Conservation (phyloP, 352 stramenopile genomes). For the Globisporangium emineosum region DNA sequence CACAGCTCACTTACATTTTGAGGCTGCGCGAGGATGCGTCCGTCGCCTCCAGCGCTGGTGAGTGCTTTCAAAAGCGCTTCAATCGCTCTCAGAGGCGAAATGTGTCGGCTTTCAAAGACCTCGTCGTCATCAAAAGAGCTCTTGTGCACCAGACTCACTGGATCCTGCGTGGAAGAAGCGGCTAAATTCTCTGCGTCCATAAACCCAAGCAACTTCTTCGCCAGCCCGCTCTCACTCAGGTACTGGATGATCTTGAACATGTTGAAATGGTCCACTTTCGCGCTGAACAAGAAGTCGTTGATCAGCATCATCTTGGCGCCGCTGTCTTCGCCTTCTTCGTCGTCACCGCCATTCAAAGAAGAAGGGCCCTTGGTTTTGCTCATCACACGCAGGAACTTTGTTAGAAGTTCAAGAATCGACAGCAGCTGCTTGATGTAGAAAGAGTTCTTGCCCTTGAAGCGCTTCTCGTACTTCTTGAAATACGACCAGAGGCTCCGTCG, state of each 20-base stretch:
- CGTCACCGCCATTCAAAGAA: background rate
- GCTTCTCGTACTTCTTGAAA: slow-evolving; percentile 86
- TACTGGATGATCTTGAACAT: slow-evolving; percentile 90
- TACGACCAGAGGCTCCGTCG: slow-evolving; percentile 80
- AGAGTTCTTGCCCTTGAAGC: slow-evolving; percentile 80
- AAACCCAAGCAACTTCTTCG: slow-evolving; percentile 84
- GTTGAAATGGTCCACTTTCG: slow-evolving; percentile 83
- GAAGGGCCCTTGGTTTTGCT: slow-evolving; percentile 27
- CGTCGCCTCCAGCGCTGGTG: slow-evolving; percentile 64
- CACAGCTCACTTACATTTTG: slow-evolving; percentile 46
- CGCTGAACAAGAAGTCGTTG: slow-evolving; percentile 85
- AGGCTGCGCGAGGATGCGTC: slow-evolving; percentile 64
- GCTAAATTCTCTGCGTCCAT: slow-evolving; percentile 38
- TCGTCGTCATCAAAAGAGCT: slow-evolving; percentile 22
- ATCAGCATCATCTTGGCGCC: slow-evolving; percentile 72
- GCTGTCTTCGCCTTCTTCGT: slow-evolving; percentile 20
- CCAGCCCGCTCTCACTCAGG: slow-evolving; percentile 68
- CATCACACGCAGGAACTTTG: slow-evolving; percentile 70
- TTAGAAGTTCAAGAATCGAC: slow-evolving; percentile 65
- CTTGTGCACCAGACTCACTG: background rate
- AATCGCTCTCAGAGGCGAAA: slow-evolving; percentile 83
- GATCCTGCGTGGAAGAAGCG: background rate
- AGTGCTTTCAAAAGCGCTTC: slow-evolving; percentile 74
- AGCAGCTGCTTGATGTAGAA: slow-evolving; percentile 91
- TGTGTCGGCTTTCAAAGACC: slow-evolving; percentile 62